Base-by-base conservation (phyloP, 2,329 filamentous ascomycete genomes). In the Uncinocarpus reesii region DNA sequence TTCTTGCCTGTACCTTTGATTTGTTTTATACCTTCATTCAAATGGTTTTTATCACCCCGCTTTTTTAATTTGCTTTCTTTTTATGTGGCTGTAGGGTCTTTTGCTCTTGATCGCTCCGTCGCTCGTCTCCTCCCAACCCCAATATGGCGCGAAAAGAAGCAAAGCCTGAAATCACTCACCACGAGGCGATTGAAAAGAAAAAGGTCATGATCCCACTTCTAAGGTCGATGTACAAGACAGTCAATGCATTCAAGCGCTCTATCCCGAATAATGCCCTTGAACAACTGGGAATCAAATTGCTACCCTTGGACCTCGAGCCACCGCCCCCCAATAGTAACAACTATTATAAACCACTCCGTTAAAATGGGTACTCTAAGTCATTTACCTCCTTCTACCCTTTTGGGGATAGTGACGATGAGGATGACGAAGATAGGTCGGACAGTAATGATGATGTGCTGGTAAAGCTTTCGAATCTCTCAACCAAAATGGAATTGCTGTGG, bases 241-340 rank as follows among this genome's bases (percentile, higher is more conserved):
- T 18, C 24, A 42, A 42, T 29, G 20, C 23, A 15, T 42, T 42
- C 38, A 42, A 42, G 38, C 26, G 13, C 15, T 42, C 38, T n/a
- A 16, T 42, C n/a, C 13, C 15, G 18, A 29, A 42, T 18, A 29
- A 7, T 6, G 3, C 7, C 23, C 38, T 42, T 42, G 38, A 42
- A 18, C n/a, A 3, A 10, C 23, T 42, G 23, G 38, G 38, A 29
- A 42, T 29, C 26, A 42, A 42, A 29, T 10, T 42, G 23, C 23
- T 29, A 42, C 26, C n/a, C 38, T 29, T 42, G 23, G 23, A 42
- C 21, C 38, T 29, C 38, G 24, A 42, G 24, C 13, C 18, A 42
- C 38, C 38, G 13, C 26, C 37, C 37, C 2, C 10, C 4, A 38
- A 23, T 40, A 26, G 21, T 11, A 26, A 26, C 37, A 40, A 40